Percentiles rank a stretch among this genome's conserved stretches.
These are phyloP conservation scores for Plasmodium sp. DNA, from an alignment of 169 alveolate species.

Conservation along the genomic window DNA sequence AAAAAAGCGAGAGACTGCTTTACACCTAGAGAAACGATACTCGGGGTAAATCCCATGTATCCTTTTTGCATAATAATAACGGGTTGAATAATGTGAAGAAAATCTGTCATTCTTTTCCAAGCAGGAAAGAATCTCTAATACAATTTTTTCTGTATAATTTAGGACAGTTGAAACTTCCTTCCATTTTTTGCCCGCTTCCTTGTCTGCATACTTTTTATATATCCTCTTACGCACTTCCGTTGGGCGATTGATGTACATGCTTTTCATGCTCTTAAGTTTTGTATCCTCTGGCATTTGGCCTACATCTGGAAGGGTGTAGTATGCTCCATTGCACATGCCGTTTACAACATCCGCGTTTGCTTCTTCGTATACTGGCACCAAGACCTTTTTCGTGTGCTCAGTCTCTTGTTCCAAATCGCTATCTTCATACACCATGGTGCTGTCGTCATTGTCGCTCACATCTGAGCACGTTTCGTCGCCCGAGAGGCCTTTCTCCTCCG, in stretches of 20 bases:
- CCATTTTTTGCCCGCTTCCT: neutral
- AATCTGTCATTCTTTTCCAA: neutral
- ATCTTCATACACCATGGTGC: neutral
- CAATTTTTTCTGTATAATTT: neutral
- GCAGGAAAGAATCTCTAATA: neutral
- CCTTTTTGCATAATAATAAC: neutral
- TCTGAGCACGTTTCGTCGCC: neutral
- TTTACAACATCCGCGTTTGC: neutral
- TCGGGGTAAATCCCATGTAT: neutral
- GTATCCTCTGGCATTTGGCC: neutral
- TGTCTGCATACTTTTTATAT: neutral
- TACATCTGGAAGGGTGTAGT: neutral
- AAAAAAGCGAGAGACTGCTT: neutral
- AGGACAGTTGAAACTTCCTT: neutral
- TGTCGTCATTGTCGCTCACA: neutral
- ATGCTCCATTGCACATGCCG: neutral
- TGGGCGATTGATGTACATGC: neutral
- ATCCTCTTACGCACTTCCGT: neutral
- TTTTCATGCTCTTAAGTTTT: neutral
- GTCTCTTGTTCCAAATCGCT: neutral
- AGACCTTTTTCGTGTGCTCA: neutral
- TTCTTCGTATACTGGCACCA: neutral
- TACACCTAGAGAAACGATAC: slow-evolving; percentile 2
- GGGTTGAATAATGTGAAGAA: neutral
- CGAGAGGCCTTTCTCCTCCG: neutral